A percentile compares a stretch with the other conserved stretches of the same genome.
phyloP scores from a whole-genome alignment of 2,329 filamentous ascomycete genomes.

The Talaromyces sp. region DNA sequence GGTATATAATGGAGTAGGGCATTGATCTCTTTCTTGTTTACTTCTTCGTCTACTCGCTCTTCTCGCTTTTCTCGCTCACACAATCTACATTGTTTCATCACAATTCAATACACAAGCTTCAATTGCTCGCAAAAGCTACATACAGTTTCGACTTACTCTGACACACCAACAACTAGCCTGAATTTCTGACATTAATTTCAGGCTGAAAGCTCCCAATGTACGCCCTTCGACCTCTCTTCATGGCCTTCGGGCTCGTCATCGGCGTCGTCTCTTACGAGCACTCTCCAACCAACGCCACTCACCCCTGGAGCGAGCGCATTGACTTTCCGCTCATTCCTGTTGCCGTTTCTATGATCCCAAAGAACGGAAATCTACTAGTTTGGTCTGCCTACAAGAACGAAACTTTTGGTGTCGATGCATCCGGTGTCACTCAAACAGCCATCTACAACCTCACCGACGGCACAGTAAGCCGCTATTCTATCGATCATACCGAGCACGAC shows the following conservation, averaged over 20 bases:
- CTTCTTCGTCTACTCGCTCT: background rate
- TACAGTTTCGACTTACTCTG: background rate
- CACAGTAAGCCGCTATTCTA: constrained; percentile 10
- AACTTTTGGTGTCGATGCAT: constrained; percentile 12
- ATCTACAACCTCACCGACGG: constrained; percentile 15
- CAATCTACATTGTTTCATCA: background rate
- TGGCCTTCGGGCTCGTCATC: constrained; percentile 6
- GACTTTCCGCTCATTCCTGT: constrained; percentile 19
- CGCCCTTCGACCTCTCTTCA: background rate
- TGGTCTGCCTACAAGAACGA: constrained; percentile 17
- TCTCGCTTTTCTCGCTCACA: background rate
- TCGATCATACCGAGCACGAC: constrained; percentile 18
- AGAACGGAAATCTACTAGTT: constrained; percentile 11
- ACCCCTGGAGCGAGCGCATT: constrained; percentile 15
- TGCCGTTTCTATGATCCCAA: constrained; percentile 15
- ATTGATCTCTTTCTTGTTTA: too few species aligned
- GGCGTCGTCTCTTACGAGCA: background rate
- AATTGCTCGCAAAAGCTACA: background rate
- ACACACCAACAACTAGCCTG: background rate
- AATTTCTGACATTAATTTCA: background rate
- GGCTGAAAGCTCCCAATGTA: background rate
- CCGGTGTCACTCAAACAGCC: constrained; percentile 18
- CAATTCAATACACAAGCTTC: background rate
- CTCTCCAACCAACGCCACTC: constrained; percentile 3
- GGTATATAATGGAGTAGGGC: background rate